Conservation (phyloP, 2,329 filamentous ascomycete genomes). For the Alternaria consortialis region DNA sequence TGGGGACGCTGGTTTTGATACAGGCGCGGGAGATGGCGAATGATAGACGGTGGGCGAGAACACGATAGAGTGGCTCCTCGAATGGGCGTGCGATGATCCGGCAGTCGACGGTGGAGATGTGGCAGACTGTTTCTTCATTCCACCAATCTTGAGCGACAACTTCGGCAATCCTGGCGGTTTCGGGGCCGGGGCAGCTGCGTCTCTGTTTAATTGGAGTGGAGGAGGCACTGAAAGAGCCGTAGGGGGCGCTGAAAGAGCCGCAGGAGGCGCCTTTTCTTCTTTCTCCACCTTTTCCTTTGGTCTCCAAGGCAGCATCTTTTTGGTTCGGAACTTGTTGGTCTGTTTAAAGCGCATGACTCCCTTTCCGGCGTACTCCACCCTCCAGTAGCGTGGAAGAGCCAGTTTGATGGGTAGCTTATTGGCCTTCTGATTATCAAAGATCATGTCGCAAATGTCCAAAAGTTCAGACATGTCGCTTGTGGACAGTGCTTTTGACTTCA, state of each 20-base stretch:
- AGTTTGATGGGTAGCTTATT: constrained; percentile 61
- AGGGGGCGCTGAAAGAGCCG: not conserved
- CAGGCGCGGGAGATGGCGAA: constrained; percentile 26
- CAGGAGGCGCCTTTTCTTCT: not conserved
- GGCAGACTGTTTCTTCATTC: constrained; percentile 19
- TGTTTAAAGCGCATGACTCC: constrained; percentile 48
- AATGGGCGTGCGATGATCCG: constrained; percentile 15
- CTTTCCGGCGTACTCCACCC: constrained; percentile 61
- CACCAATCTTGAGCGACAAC: constrained; percentile 37
- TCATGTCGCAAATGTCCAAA: constrained; percentile 64
- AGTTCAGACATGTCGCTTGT: constrained; percentile 65
- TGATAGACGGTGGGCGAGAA: constrained; percentile 30
- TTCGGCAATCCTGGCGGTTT: constrained; percentile 20
- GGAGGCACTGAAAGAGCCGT: constrained; percentile 10
- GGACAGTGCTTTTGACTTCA: constrained; percentile 60
- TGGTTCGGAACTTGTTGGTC: constrained; percentile 32
- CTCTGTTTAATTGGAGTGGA: constrained; percentile 16
- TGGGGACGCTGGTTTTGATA: constrained; percentile 29
- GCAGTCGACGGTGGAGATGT: constrained; percentile 26
- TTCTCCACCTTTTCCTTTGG: not conserved
- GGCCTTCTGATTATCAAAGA: constrained; percentile 61
- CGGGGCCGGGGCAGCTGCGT: constrained; percentile 10
- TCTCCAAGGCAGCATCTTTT: constrained; percentile 19
- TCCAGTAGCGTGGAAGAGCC: constrained; percentile 67
- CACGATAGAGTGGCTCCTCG: constrained; percentile 21